Base-by-base conservation (phyloP, 1,139 yeast species). In the Spencermartinsiella ligniputridi region DNA sequence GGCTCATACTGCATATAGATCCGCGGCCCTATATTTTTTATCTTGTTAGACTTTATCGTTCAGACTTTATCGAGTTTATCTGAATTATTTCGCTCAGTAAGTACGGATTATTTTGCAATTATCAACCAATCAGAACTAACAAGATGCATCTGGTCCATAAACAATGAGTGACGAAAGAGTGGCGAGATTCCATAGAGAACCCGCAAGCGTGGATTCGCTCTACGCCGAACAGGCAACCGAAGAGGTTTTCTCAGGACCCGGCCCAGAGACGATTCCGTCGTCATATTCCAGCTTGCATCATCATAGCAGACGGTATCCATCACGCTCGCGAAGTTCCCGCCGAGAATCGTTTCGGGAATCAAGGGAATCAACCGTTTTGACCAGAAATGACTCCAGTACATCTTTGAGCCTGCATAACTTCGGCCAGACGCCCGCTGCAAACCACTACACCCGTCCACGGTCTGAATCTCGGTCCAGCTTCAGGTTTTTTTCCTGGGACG, bases 201-300 rank as follows among this genome's bases (percentile, higher is more conserved):
- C 32, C 15, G 8, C 32, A 5, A 27, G 32, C 32, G 32, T 27
- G n/a, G 55, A 52, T 40, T 41, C 49, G 16, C 51, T 52, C 19
- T 55, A 56, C 43, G 56, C 49, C 17, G 72, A 65, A 50, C 62
- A 61, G 35, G 69, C 70, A 1, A 61, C 66, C 9, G 66, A 75
- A 38, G 97, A 90, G 63, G 82, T 88, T 69, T 90, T 77, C 65
- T 83, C 95, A 3, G 97, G 97, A 34, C 96, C 95, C 0, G 87
- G 88, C 0, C 80, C 90, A 3, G 96, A 86, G 56, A 79, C 87
- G 33, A 81, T 90, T 36, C 97, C 98, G 1, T 84, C 95, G 19
- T 86, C 97, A 0, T 84, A 88, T 53, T 79, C 95, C 1, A 79
- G 95, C 1, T 86, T 90, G 61, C 97, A 88, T 61, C 94, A 86